These are phyloP conservation scores for Colletotrichum spaethianum DNA, from an alignment of 2,329 filamentous ascomycete species.

Conservation along the genomic window DNA sequence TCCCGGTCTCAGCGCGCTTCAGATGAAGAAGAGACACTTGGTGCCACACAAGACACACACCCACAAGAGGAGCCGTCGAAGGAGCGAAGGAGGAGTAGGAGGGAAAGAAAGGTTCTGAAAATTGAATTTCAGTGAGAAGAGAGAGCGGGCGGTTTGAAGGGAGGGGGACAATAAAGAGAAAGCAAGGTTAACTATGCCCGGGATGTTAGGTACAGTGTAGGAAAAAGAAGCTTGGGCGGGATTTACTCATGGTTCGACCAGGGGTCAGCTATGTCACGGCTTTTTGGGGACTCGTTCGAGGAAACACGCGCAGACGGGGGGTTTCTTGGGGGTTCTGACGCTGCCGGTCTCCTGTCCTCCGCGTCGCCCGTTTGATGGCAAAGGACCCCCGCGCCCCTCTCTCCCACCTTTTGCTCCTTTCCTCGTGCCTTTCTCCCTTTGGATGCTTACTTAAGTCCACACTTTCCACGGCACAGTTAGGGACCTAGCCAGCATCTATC, in stretches of 20 bases:
- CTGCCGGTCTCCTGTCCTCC: conserved; percentile 29
- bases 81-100: conserved; percentile 33
- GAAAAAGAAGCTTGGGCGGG: conserved; percentile 24
- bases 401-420: background rate
- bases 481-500: too few species aligned
- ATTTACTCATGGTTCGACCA: conserved; percentile 41
- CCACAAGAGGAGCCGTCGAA: conserved; percentile 27
- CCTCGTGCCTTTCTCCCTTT: background rate
- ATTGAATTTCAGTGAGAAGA: conserved; percentile 1
- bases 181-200: conserved; percentile 18
- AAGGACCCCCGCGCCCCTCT: conserved; percentile 3
- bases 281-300: conserved; percentile 35
- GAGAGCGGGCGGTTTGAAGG: background rate
- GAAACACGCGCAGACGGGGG: conserved; percentile 31
- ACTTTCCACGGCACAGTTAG: background rate
- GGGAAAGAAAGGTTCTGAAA: conserved; percentile 25
- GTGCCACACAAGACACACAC: conserved; percentile 6
- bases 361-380: conserved; percentile 24
- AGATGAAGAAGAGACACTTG: conserved; percentile 35
- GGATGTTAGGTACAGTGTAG: conserved; percentile 1
- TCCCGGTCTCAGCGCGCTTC: conserved; percentile 28
- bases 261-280: conserved; percentile 35
- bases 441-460: background rate
- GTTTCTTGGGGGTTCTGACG: conserved; percentile 24
- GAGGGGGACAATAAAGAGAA: conserved; percentile 15